Base-by-base conservation (phyloP, 1,139 yeast species). In the Yamadazyma friedrichii region DNA sequence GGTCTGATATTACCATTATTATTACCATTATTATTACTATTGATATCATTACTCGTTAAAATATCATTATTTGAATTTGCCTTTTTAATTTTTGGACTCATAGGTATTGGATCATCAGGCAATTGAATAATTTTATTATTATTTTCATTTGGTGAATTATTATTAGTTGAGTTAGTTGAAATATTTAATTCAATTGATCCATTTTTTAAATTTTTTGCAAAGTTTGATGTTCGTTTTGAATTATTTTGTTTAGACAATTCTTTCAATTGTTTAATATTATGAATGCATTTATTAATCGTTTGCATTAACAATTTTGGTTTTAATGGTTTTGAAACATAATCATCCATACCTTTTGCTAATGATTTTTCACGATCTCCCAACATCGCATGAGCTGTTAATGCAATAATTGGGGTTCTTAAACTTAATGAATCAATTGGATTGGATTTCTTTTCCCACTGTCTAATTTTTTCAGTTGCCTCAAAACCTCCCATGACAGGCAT, bases 401-500 rank as follows among this genome's bases (percentile, higher is more conserved):
- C 95, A 54, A 88, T 88, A 51, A 88, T 87, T 17, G 95, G 95
- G 1, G 94, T 83, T 46, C 95, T 73, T 54, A 75, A 75, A 38
- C 76, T 67, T 41, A 77, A 67, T 1, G 79, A 71, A 46, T 87
- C 88, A 29, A 83, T 82, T n/a, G 88, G 88, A 47, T 83, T 81
- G 39, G 82, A 74, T 61, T 84, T 87, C 67, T 76, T 80, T 63
- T 88, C 96, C 94, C 94, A 87, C 59, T 84, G 91, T 53, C 95
- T 70, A 42, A 88, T 88, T 59, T 81, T 78, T 43, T 84, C 88
- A 1, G 95, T 87, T 3, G 95, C 95, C 58, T 88, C 95, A 59
- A 88, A 88, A 0, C 96, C 96, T 35, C 95, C 95, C 94, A 88
- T 87, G 8, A 87, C 88, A 6, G 96, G 96, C 96, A 88, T 88